These are phyloP conservation scores for Psophocarpus tetragonolobus DNA, from an alignment of 306 rosid genomes.

Conservation along the genomic window DNA sequence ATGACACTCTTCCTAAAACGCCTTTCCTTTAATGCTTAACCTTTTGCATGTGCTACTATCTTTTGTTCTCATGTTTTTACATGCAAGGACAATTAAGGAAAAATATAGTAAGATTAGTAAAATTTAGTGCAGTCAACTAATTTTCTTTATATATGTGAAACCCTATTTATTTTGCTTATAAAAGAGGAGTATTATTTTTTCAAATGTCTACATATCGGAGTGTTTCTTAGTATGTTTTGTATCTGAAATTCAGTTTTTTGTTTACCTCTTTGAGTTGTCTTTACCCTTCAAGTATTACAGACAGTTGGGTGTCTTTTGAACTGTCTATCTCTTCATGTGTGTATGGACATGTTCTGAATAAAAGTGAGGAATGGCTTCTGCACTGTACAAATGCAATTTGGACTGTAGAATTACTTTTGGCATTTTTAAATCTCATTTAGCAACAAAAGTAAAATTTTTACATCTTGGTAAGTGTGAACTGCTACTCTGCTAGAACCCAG, in stretches of 20 bases:
- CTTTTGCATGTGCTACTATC: too few relatives aligned
- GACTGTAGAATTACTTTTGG: not conserved
- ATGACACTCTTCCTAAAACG: too few relatives aligned
- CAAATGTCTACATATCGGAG: not conserved
- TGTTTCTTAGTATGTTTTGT: conserved; percentile 19
- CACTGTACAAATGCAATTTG: conserved; percentile 17
- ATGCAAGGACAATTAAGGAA: too few relatives aligned
- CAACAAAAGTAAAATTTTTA: conserved; percentile 18
- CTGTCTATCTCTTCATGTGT: conserved; percentile 5
- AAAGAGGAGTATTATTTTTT: not conserved
- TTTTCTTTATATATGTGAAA: too few relatives aligned
- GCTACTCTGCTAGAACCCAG: conserved; percentile 4
- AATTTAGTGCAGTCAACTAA: too few relatives aligned
- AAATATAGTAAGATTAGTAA: too few relatives aligned
- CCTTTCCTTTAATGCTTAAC: too few relatives aligned
- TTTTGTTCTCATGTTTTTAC: too few relatives aligned
- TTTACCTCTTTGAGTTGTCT: conserved; percentile 14
- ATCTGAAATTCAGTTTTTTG: conserved; percentile 17
- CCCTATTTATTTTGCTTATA: too few relatives aligned
- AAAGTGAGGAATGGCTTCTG: conserved; percentile 2
- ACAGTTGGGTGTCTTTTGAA: conserved; percentile 14
- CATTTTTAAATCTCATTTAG: not conserved
- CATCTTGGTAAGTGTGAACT: not conserved
- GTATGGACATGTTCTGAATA: conserved; percentile 14
- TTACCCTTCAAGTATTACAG: conserved; percentile 23